Base-by-base conservation (phyloP, 108 stramenopile genomes). In the Skeletonema marinoi region DNA sequence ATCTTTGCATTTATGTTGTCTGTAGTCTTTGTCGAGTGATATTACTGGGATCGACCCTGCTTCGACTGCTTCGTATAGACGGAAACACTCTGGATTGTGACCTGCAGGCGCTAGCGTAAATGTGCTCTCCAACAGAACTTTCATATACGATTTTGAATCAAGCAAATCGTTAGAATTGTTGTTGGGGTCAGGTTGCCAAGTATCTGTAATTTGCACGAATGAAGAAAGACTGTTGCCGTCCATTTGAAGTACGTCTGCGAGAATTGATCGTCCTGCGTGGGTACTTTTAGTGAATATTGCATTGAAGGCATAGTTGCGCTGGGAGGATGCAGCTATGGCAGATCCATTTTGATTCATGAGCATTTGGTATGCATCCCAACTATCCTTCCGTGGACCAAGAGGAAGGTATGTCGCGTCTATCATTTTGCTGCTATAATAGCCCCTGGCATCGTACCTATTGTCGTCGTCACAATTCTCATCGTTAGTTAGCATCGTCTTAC, bases 1-100 rank as follows among this genome's bases (percentile, higher is more conserved):
- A 44, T 74, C 50, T n/a, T 78, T 32, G 56, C 80, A 77, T 36
- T 78, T 64, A 19, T 78, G 77, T 44, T 61, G n/a, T 25, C 21
- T 48, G 61, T 80, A 73, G 73, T 70, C 11, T 32, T 48, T 65
- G 29, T 71, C 75, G 16, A 69, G 31, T 4, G 38, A 19, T 38
- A 38, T 29, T 21, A 39, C 63, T 7, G 85, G 85, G 19, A 86
- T 86, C 14, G 74, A 76, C 14, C 85, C 85, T 44, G 82, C 78
- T 46, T 80, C 70, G 0, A 83, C 75, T 16, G 82, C 82, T 60
- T 86, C 85, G 13, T 66, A 86, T 17, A 86, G 32, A 44, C 85
- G 82, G 66, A 83, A 86, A 13, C 78, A 83, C 42, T 86, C 85
- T 9, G 85, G 82, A 65, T 86, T 86, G 73, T 86, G 85, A 32